A percentile compares a stretch with the other conserved stretches of the same genome.
These are phyloP conservation scores for Penicillium sp. DNA, from an alignment of 2,329 filamentous ascomycete genomes.

Conservation along the genomic window DNA sequence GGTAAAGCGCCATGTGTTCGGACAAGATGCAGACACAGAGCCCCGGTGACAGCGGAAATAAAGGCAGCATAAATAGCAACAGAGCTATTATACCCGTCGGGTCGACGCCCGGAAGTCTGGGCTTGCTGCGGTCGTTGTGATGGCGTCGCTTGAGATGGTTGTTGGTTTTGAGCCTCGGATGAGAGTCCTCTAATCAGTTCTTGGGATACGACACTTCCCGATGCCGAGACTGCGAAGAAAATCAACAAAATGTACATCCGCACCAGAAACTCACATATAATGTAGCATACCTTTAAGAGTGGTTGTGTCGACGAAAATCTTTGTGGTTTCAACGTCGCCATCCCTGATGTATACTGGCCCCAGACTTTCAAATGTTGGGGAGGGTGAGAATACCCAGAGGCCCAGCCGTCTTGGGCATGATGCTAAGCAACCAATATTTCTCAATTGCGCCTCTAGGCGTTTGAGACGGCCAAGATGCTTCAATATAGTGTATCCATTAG, in stretches of 20 bases:
- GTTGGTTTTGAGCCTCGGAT: conserved; percentile 29
- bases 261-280: not conserved
- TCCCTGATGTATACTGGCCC: conserved; percentile 29
- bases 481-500: conserved; percentile 40
- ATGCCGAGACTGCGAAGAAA: conserved; percentile 33
- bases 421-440: conserved; percentile 40
- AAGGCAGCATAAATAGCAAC: conserved; percentile 43
- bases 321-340: conserved; percentile 28
- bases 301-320: conserved; percentile 34
- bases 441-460: conserved; percentile 39
- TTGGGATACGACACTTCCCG: conserved; percentile 35
- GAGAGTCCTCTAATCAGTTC: conserved; percentile 41
- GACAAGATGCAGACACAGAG: conserved; percentile 40
- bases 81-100: conserved; percentile 34
- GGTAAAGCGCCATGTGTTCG: conserved; percentile 40
- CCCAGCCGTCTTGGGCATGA: conserved; percentile 42
- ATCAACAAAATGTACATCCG: conserved; percentile 5
- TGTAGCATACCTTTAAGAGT: conserved; percentile 35
- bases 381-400: conserved; percentile 44
- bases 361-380: conserved; percentile 40
- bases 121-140: conserved; percentile 28
- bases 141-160: conserved; percentile 20
- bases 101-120: conserved; percentile 27
- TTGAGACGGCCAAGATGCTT: conserved; percentile 44
- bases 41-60: conserved; percentile 41